These are phyloP conservation scores for Plenodomus biglobosus DNA, from an alignment of 2,329 filamentous ascomycete species.

Conservation along the genomic window DNA sequence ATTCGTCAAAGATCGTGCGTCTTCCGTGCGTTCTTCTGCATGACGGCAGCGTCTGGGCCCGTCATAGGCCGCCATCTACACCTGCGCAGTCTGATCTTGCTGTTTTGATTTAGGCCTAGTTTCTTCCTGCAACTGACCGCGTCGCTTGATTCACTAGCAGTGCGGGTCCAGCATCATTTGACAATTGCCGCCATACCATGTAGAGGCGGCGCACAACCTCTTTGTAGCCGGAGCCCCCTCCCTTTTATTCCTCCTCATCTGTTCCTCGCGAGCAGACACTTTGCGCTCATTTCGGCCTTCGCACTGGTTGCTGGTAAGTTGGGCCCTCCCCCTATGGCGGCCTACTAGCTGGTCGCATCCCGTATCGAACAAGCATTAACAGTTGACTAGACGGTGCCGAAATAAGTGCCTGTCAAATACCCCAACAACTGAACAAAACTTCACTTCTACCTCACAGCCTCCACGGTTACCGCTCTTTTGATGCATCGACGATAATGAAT, in stretches of 20 bases:
- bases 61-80: constrained; percentile 25
- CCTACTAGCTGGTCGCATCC: constrained; percentile 15
- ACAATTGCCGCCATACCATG: not conserved
- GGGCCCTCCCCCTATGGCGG: constrained; percentile 19
- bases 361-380: constrained; percentile 18
- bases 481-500: constrained; percentile 34
- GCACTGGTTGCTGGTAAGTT: constrained; percentile 32
- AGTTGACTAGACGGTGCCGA: constrained; percentile 26
- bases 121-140: constrained; percentile 21
- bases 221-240: constrained; percentile 3
- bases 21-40: constrained; percentile 17
- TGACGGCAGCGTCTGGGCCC: constrained; percentile 24
- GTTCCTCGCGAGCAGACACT: not conserved
- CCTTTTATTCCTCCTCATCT: constrained; percentile 5
- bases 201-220: constrained; percentile 20
- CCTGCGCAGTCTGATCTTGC: constrained; percentile 18
- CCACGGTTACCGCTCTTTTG: constrained; percentile 15
- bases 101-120: constrained; percentile 15
- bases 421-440: constrained; percentile 14
- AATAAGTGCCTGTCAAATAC: constrained; percentile 23
- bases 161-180: constrained; percentile 27
- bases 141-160: constrained; percentile 23
- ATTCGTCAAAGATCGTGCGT: constrained; percentile 22
- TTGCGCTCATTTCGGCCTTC: constrained; percentile 14
- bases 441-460: constrained; percentile 18